Base-by-base conservation (phyloP, 345 rosid genomes). In the Acer yangbiense region DNA sequence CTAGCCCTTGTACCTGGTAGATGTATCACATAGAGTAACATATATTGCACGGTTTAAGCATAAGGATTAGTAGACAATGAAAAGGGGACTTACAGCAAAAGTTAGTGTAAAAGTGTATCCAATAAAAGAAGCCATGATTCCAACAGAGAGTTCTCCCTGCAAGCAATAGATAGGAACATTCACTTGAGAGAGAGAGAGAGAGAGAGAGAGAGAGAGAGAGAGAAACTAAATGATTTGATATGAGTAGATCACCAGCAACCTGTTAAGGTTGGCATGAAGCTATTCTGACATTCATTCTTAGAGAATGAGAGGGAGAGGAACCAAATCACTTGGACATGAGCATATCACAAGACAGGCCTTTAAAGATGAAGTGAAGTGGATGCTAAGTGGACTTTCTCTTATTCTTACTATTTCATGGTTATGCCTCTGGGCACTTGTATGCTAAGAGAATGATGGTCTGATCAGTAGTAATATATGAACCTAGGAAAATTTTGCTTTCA, bases 101-200 rank as follows among this genome's bases (percentile, higher is more conserved):
- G 99, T 95, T 67, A 95, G 82, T 16, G 98, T 95, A 86, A 93
- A 95, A 54, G 96, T 93, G 87, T 93, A 95, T 84, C 98, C 99
- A 62, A 95, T 90, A 84, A 93, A 95, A 18, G 99, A 95, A 78
- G 95, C 98, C 84, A 93, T 84, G 21, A 90, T 89, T 80, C 98
- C 99, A 72, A 95, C 90, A 79, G 99, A 90, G 65, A 95, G 85
- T 82, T 90, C 92, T 27, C 99, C 99, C 99, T 95, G 90, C 79
- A 78, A 82, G 74, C 43, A 82, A 74, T 21, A 78, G 57, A 32
- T 79, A 43, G 41, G 66, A 74, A 73, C 74, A 32, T 63, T 73
- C 23, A 75, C 67, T 14, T 65, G 32, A 50, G 32, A 13, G 35
- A 6, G 52, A 61, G 65, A 43, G 32, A 70, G n/a, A n/a, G n/a